These are phyloP conservation scores for Neopestalotiopsis clavispora DNA, from an alignment of 2,329 filamentous ascomycete genomes.

Conservation along the genomic window DNA sequence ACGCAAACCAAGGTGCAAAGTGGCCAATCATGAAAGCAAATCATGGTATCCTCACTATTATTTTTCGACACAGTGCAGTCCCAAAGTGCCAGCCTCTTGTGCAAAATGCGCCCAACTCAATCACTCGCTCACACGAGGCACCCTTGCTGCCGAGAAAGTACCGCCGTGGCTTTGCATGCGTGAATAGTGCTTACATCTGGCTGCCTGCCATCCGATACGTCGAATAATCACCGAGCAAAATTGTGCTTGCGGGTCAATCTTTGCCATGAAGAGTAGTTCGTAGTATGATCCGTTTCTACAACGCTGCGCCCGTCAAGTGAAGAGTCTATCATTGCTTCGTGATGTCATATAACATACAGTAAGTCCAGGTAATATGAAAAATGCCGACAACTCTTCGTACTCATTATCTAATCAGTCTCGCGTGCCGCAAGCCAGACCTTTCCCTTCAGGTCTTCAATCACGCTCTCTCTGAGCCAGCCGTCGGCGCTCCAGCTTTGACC, in stretches of 20 bases:
- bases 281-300: not conserved
- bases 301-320: not conserved
- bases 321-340: not conserved
- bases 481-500: conserved; percentile 35
- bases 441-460: conserved; percentile 60
- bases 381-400: not conserved
- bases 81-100: too few species aligned
- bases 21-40: too few species aligned
- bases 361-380: not conserved
- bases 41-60: too few species aligned
- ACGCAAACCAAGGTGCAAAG: too few species aligned
- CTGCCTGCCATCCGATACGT: too few species aligned
- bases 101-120: too few species aligned
- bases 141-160: too few species aligned
- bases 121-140: too few species aligned
- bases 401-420: not conserved
- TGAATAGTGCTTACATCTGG: too few species aligned
- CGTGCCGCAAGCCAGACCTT: conserved; percentile 56
- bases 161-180: too few species aligned
- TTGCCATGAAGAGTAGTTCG: not conserved
- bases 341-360: not conserved
- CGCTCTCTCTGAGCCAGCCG: conserved; percentile 62
- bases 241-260: not conserved
- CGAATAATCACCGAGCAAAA: not conserved
- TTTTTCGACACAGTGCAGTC: too few species aligned